Conservation (phyloP, 208 protist genomes). For the Acanthamoeba lenticulata region DNA sequence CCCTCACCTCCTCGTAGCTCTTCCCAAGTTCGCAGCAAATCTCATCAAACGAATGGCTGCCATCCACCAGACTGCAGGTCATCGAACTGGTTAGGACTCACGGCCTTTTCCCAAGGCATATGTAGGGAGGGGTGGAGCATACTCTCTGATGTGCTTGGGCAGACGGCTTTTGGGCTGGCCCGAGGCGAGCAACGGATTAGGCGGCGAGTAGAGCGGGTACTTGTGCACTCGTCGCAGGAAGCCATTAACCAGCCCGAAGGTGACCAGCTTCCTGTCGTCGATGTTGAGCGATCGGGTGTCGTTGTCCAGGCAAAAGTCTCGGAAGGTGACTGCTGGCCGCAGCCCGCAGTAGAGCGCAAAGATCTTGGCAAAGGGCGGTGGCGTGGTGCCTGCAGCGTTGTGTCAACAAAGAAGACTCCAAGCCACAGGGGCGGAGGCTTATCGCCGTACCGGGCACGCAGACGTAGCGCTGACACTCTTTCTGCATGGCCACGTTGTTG, state of each 20-base stretch:
- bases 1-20: slow-evolving; percentile 22
- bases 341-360: slow-evolving; percentile 57
- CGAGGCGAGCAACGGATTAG: slow-evolving; percentile 10
- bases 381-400: background rate
- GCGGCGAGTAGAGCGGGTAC: slow-evolving; percentile 64
- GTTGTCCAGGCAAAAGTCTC: slow-evolving; percentile 59
- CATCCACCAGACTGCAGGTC: slow-evolving; percentile 46
- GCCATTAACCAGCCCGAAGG: slow-evolving; percentile 62
- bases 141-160: slow-evolving; percentile 47
- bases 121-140: background rate
- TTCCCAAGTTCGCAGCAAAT: slow-evolving; percentile 42
- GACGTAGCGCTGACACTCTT: slow-evolving; percentile 47
- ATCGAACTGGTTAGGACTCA: no score
- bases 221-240: slow-evolving; percentile 65
- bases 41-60: slow-evolving; percentile 50
- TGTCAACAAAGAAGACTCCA: background rate
- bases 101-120: background rate
- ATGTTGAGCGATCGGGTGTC: slow-evolving; percentile 52
- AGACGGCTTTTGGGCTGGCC: slow-evolving; percentile 28
- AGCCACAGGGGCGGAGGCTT: background rate
- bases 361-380: slow-evolving; percentile 13
- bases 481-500: slow-evolving; percentile 38
- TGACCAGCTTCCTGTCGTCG: slow-evolving; percentile 53
- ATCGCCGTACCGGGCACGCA: background rate
- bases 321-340: slow-evolving; percentile 49